phyloP scores from a whole-genome alignment of 1,284 basidiomycete genomes.

The Moniliophthora roreri region DNA sequence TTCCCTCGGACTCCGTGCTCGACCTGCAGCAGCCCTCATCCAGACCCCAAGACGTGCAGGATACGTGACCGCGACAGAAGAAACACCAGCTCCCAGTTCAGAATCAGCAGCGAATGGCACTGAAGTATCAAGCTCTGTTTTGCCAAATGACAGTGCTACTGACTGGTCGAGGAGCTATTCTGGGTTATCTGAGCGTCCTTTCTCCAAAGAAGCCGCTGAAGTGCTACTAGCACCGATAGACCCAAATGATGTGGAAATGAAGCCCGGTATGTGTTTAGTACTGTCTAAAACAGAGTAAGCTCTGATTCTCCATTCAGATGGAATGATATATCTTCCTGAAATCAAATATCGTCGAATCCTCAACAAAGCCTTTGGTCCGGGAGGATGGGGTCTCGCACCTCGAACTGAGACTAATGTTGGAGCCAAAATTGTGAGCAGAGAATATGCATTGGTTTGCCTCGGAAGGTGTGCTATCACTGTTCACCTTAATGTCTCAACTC shows the following conservation, averaged over 20 bases:
- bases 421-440: slow-evolving; percentile 86
- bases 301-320: slow-evolving; percentile 54
- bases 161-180: slow-evolving; percentile 92
- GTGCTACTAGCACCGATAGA: slow-evolving; percentile 77
- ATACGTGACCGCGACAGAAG: background rate
- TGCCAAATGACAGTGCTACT: slow-evolving; percentile 28
- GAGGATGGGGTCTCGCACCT: slow-evolving; percentile 96
- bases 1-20: background rate
- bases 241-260: slow-evolving; percentile 86
- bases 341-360: slow-evolving; percentile 97
- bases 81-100: background rate
- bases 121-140: background rate
- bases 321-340: slow-evolving; percentile 93
- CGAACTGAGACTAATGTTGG: slow-evolving; percentile 91
- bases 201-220: slow-evolving; percentile 75
- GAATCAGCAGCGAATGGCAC: background rate
- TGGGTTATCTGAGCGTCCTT: slow-evolving; percentile 80
- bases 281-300: slow-evolving; percentile 1
- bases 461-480: slow-evolving; percentile 62
- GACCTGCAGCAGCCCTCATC: background rate
- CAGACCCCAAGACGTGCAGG: background rate
- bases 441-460: slow-evolving; percentile 93
- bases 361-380: slow-evolving; percentile 95
- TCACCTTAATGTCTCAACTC: background rate
- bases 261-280: slow-evolving; percentile 67